phyloP scores from a whole-genome alignment of 495 filamentous ascomycete species.

The Talaromyces liani region DNA sequence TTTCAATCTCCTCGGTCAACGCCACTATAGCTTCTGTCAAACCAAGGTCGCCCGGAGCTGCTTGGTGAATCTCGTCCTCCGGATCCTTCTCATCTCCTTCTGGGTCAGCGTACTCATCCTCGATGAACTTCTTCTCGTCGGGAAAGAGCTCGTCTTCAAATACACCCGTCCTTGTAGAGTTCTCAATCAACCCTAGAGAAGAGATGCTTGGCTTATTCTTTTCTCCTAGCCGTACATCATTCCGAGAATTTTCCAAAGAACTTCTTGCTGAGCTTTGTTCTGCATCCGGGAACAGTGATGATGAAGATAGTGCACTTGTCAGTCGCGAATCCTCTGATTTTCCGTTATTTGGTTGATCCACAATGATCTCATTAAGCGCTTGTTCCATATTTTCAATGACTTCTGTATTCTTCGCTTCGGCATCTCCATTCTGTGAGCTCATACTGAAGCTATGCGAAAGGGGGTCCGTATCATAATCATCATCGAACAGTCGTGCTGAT shows the following conservation, averaged over 20 bases:
- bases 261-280: conserved; percentile 43
- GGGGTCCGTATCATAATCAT: conserved; percentile 58
- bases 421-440: conserved; percentile 42
- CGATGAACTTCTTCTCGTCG: conserved; percentile 78
- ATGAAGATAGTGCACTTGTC: conserved; percentile 43
- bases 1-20: conserved; percentile 82
- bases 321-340: conserved; percentile 50
- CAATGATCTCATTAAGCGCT: conserved; percentile 92
- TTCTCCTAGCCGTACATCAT: conserved; percentile 35
- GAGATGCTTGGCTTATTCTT: conserved; percentile 75
- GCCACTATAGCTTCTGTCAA: conserved; percentile 85
- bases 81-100: conserved; percentile 53
- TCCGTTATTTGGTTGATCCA: conserved; percentile 59
- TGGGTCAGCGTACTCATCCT: conserved; percentile 76
- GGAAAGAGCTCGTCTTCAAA: conserved; percentile 94
- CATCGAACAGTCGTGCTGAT: conserved; percentile 54
- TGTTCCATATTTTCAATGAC: conserved; percentile 91
- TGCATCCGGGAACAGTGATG: conserved; percentile 31
- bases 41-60: conserved; percentile 90
- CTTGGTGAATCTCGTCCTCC: conserved; percentile 86
- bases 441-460: conserved; percentile 50
- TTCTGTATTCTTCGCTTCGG: conserved; percentile 35
- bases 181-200: conserved; percentile 81
- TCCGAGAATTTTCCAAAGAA: conserved; percentile 46
- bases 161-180: conserved; percentile 67